Evolutionary conservation across 139 green algal genomes (phyloP), one percentile per base, ranked within the genome.

Genomic region (Desmodesmus armatus): DNA sequence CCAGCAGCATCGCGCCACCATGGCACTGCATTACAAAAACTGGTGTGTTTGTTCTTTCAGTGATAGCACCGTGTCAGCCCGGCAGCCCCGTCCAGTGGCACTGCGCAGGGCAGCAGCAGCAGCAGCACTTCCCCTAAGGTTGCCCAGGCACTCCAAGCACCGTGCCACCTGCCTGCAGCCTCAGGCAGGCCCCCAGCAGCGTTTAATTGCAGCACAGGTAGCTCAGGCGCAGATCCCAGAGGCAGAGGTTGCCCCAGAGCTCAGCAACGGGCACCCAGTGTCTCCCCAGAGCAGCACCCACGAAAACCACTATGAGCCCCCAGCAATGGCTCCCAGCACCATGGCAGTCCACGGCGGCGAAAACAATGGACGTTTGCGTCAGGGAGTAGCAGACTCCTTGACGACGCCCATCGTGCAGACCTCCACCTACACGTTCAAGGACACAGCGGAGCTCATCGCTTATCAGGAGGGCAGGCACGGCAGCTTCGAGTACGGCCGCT

Each of bases 341-440:
- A 43, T 84, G 40, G 67, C 78, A 29, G 78, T 84, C 2, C 78
- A 84, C 37, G 77, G 67, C 5, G 80, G 80, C 35, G 82, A 87
- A 29, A 81, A 67, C 23, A 37, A 77, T 9, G 58, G 72, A 7
- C 71, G 71, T 13, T 35, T 81, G 31, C 43, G 82, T 23, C 71
- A 82, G 58, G 82, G 91, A 2, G 91, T 99, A 0, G 87, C 89
- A 35, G 98, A 99, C 87, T 94, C 96, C 19, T 88, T 99, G 39
- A 99, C 97, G 3, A 99, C 98, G 27, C 98, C 98, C 6, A 98
- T 99, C 74, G 96, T 98, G 1, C 95, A 98, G 84, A 99, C 97
- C 1, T 94, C 96, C 1, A 99, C 98, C 3, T 99, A 98, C 91
- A 96, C 90, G 9, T 99, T 99, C 86, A 92, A 93, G 62, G 90